These are phyloP conservation scores for Kalanchoe fedtschenkoi DNA, from an alignment of 164 flowering plant genomes.

Conservation along the genomic window DNA sequence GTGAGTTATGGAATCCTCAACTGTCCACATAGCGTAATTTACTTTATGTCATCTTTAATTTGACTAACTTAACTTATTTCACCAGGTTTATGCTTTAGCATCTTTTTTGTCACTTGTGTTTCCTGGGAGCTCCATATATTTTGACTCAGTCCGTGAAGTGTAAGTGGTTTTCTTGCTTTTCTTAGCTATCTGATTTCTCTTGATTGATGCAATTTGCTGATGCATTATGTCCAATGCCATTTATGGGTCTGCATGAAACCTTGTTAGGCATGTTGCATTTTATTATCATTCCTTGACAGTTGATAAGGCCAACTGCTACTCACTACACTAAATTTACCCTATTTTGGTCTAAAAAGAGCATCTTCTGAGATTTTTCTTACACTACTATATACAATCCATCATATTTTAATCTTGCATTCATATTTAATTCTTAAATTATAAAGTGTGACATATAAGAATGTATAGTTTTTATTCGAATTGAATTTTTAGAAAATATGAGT, in stretches of 20 bases:
- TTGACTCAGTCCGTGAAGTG: slow-evolving; percentile 88
- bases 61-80: slow-evolving; percentile 6
- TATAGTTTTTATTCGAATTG: too few relatives aligned
- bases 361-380: too few relatives aligned
- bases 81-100: slow-evolving; percentile 78
- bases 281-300: not conserved
- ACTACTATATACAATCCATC: too few relatives aligned
- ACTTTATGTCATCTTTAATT: not conserved
- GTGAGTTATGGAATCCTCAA: slow-evolving; percentile 30
- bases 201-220: not conserved
- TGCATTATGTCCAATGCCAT: not conserved
- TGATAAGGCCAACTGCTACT: too few relatives aligned
- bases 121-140: slow-evolving; percentile 61
- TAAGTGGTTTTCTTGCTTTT: slow-evolving; percentile 24
- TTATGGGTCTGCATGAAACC: not conserved
- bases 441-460: too few relatives aligned
- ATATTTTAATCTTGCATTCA: too few relatives aligned
- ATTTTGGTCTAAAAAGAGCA: too few relatives aligned
- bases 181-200: not conserved
- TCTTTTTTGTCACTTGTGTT: slow-evolving; percentile 72
- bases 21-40: not conserved
- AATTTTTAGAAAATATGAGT: too few relatives aligned
- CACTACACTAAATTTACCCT: too few relatives aligned
- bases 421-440: too few relatives aligned
- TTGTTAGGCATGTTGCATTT: not conserved